Percentiles rank a stretch among this genome's conserved stretches.
phyloP scores from a whole-genome alignment of 2,329 filamentous ascomycete species.

The Aspergillus sp. region DNA sequence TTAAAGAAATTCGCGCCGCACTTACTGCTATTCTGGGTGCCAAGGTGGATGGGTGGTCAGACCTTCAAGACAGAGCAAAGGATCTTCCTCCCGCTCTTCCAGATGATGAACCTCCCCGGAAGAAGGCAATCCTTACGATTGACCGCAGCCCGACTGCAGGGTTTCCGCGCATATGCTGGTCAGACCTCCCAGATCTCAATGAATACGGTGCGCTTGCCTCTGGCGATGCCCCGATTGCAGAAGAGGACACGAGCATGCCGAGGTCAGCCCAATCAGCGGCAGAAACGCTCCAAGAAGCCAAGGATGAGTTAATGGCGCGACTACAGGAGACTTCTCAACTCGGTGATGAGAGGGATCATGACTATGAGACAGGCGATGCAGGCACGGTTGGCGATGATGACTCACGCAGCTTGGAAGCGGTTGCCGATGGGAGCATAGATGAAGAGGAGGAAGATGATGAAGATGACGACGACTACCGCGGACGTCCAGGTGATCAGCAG shows the following conservation, averaged over 20 bases:
- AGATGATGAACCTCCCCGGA: constrained; percentile 38
- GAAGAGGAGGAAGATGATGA: constrained; percentile 57
- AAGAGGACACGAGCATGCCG: constrained; percentile 48
- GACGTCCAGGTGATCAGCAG: constrained; percentile 53
- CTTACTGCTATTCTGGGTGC: constrained; percentile 45
- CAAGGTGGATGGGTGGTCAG: constrained; percentile 47
- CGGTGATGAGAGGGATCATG: constrained; percentile 40
- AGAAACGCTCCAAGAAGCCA: constrained; percentile 52
- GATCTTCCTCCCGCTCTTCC: constrained; percentile 37
- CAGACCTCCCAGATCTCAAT: constrained; percentile 45
- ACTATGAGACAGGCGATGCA: constrained; percentile 42
- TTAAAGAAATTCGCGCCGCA: constrained; percentile 45
- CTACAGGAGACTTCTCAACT: constrained; percentile 47
- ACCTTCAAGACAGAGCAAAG: constrained; percentile 40
- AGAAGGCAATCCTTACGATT: constrained; percentile 43
- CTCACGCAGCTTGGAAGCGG: constrained; percentile 42
- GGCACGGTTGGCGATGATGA: constrained; percentile 45
- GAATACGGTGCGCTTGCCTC: constrained; percentile 40
- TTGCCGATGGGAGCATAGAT: constrained; percentile 46
- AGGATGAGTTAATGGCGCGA: constrained; percentile 52
- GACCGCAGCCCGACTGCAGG: constrained; percentile 41
- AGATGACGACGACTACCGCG: constrained; percentile 52
- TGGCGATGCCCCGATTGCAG: constrained; percentile 40
- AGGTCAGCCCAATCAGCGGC: constrained; percentile 49
- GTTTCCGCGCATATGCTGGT: constrained; percentile 44